Conservation (phyloP, 495 filamentous ascomycete genomes). For the Apodospora peruviana region DNA sequence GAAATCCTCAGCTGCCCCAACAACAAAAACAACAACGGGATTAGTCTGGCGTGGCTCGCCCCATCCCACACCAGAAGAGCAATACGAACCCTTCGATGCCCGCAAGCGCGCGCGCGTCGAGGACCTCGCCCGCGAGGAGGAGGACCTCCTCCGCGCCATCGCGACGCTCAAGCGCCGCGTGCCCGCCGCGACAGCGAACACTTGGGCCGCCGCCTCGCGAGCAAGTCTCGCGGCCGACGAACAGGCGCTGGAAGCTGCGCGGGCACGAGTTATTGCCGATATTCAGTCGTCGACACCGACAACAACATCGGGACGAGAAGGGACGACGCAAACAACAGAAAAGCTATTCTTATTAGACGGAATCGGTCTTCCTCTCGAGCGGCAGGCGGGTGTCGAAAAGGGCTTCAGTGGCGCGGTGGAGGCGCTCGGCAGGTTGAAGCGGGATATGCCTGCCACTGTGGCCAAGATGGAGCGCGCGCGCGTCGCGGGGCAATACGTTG, state of each 20-base stretch:
- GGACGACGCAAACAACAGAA: not conserved
- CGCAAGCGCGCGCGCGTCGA: conserved; percentile 63
- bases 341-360: conserved; percentile 10
- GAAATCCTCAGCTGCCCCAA: too few relatives aligned
- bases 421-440: conserved; percentile 48
- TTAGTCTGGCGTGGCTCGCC: too few relatives aligned
- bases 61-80: not conserved
- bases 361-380: conserved; percentile 31
- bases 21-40: too few relatives aligned
- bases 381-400: conserved; percentile 45
- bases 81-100: conserved; percentile 71
- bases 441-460: conserved; percentile 62
- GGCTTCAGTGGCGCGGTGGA: conserved; percentile 47
- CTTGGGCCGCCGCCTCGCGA: conserved; percentile 47
- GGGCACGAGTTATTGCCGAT: conserved; percentile 13
- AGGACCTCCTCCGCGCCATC: conserved; percentile 67
- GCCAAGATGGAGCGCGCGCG: conserved; percentile 74
- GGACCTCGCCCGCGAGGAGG: conserved; percentile 61
- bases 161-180: conserved; percentile 65
- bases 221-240: conserved; percentile 42
- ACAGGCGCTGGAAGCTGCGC: conserved; percentile 33
- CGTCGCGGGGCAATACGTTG: conserved; percentile 58
- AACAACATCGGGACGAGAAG: not conserved
- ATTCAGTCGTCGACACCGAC: conserved; percentile 15
- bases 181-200: conserved; percentile 51